A percentile compares a stretch with the other conserved stretches of the same genome.
These are phyloP conservation scores for Fistulinella prunicolor DNA, from an alignment of 768 basidiomycete species.

Conservation along the genomic window DNA sequence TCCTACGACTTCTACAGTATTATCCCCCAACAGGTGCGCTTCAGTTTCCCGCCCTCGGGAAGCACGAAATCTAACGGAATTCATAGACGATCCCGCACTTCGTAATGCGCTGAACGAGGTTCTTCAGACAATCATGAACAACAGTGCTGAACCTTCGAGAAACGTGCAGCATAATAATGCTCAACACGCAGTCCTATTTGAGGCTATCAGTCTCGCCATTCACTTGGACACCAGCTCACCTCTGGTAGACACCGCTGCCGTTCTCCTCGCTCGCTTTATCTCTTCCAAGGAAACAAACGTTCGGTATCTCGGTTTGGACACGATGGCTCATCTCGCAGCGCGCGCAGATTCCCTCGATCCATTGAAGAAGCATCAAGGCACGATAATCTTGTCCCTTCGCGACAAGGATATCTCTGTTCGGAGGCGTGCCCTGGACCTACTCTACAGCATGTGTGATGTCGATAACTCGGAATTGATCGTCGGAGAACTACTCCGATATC, in stretches of 20 bases:
- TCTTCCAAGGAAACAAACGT: constrained; percentile 99
- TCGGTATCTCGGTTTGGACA: constrained; percentile 94
- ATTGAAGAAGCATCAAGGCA: constrained; percentile 93
- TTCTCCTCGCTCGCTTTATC: constrained; percentile 92
- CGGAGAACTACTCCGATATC: constrained; percentile 89
- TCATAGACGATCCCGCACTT: constrained; percentile 78
- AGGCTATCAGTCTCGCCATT: constrained; percentile 95
- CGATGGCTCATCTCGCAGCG: constrained; percentile 97
- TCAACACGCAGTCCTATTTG: constrained; percentile 96
- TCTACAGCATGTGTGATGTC: constrained; percentile 99
- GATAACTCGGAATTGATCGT: constrained; percentile 96
- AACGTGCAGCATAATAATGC: constrained; percentile 99
- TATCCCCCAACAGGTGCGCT: constrained; percentile 88
- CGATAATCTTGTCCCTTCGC: constrained; percentile 89
- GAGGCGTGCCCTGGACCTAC: constrained; percentile 86
- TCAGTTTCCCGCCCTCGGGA: background rate
- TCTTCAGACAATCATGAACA: constrained; percentile 87
- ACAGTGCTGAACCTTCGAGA: constrained; percentile 82
- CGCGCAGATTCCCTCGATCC: constrained; percentile 87
- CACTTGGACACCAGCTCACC: constrained; percentile 91
- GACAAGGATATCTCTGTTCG: constrained; percentile 98
- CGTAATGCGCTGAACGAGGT: constrained; percentile 76
- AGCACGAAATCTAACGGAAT: constrained; percentile 4
- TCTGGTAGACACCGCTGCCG: constrained; percentile 82
- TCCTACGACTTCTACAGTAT: constrained; percentile 89